Evolutionary conservation across 352 stramenopile species (phyloP), one percentile per base, ranked within the genome.

Genomic region (Pythium phragmitis): DNA sequence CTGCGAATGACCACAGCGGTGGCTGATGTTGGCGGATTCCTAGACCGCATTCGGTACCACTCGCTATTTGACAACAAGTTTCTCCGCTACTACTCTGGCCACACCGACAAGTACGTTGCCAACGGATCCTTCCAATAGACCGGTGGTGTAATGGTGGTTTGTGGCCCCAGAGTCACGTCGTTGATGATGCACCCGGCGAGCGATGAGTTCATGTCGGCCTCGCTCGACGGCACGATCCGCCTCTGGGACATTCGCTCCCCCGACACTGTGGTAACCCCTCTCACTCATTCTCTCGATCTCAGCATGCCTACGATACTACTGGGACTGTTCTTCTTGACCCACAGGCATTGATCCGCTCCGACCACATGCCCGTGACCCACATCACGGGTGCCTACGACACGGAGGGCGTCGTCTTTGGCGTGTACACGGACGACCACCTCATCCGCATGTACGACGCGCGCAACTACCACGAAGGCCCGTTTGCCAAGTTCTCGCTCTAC

Each of bases 51-150:
- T 56, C 83, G 87, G 12, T 96, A 96, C 70, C 87, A 96, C 59
- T 96, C 87, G 55, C 79, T 93, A 58, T 96, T 90, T 37, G 87
- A 96, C 76, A 96, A 96, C 71, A 87, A 92, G 46, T 96, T 94
- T 58, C 76, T 96, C 21, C 85, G 87, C n/a, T 94, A 93, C 66
- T 94, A 90, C 72, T 83, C 76, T 33, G 85, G 87, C 6, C 87
- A 96, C 64, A 89, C 76, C 0, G 77, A 83, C 14, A 87, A 69
- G 85, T 92, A 76, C 16, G 60, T 34, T 61, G 17, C 42, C 30
- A 7, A 34, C 21, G 3, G 30, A 7, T 52, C 14, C 54, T 16
- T 37, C 11, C 23, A 12, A 39, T 47, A 26, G 4, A 4, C 26
- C 28, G 37, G n/a, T 39, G 36, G 13, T 7, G 14, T 12, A 19